phyloP scores from a whole-genome alignment of 2,329 filamentous ascomycete genomes.

The Capronia epimyces region DNA sequence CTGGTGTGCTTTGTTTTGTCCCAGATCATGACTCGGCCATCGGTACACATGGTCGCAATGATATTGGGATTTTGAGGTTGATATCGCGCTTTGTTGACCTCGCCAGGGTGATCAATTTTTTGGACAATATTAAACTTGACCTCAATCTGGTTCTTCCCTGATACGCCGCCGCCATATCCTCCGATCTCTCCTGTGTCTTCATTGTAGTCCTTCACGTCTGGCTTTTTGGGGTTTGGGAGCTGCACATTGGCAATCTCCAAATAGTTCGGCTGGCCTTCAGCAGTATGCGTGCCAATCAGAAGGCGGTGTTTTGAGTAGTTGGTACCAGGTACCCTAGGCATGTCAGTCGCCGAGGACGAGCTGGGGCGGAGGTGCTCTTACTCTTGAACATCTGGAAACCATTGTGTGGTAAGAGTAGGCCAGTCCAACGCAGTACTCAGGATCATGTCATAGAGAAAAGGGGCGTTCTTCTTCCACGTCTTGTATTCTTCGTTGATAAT shows the following conservation, averaged over 20 bases:
- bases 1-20: conserved; percentile 91
- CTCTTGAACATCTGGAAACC: conserved; percentile 92
- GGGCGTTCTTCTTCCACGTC: conserved; percentile 99
- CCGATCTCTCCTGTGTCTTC: conserved; percentile 90
- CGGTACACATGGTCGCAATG: conserved; percentile 85
- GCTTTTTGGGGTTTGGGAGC: conserved; percentile 68
- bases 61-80: conserved; percentile 96
- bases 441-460: conserved; percentile 97
- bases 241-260: conserved; percentile 92
- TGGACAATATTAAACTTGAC: conserved; percentile 90
- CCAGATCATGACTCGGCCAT: conserved; percentile 85
- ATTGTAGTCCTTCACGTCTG: conserved; percentile 80
- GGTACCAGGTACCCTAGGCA: conserved; percentile 65
- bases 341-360: conserved; percentile 13
- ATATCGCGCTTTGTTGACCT: conserved; percentile 98
- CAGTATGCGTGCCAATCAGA: conserved; percentile 90
- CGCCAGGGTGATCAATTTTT: conserved; percentile 90
- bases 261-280: conserved; percentile 78
- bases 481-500: conserved; percentile 71
- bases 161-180: conserved; percentile 69
- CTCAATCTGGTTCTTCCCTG: conserved; percentile 61
- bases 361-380: conserved; percentile 35
- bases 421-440: conserved; percentile 91
- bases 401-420: conserved; percentile 95
- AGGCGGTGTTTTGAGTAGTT: conserved; percentile 82